phyloP scores from a whole-genome alignment of 768 basidiomycete genomes.

The Macrolepiota dolichaula region DNA sequence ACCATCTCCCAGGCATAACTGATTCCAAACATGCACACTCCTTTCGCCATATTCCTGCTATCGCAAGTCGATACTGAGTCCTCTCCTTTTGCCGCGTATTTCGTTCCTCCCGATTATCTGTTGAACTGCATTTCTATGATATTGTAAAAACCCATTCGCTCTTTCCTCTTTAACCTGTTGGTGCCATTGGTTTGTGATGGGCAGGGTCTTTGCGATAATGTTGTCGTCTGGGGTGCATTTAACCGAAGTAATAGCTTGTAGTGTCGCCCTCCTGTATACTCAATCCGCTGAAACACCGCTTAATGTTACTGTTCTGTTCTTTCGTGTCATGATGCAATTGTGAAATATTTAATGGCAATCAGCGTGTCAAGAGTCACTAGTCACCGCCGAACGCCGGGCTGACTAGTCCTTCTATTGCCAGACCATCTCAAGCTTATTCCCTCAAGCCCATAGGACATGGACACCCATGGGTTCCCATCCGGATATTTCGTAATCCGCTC shows the following conservation, averaged over 20 bases:
- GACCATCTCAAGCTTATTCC: not conserved
- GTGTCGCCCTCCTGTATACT: not conserved
- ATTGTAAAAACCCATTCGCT: not conserved
- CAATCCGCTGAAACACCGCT: conserved; percentile 5
- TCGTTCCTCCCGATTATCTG: not conserved
- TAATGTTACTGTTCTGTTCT: conserved; percentile 2
- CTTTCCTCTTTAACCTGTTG: not conserved
- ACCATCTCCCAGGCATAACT: not conserved
- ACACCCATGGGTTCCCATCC: conserved; percentile 36
- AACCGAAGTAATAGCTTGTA: conserved; percentile 9
- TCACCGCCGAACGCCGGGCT: not conserved
- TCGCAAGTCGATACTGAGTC: conserved; percentile 13
- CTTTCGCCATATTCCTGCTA: conserved; percentile 7
- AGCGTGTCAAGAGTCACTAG: not conserved
- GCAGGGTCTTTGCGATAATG: not conserved
- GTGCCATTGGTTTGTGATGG: conserved; percentile 1
- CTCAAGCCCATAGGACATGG: conserved; percentile 15
- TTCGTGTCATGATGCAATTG: not conserved
- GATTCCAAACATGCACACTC: conserved; percentile 5
- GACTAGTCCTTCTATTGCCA: not conserved
- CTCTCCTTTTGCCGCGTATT: conserved; percentile 11
- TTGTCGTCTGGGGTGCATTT: conserved; percentile 1
- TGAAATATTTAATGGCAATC: not conserved
- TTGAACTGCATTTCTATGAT: not conserved
- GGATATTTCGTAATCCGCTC: conserved; percentile 68